Evolutionary conservation across 1,284 basidiomycete genomes (phyloP), one percentile per base, ranked within the genome.

Genomic region (Ustilago vetiveriae): DNA sequence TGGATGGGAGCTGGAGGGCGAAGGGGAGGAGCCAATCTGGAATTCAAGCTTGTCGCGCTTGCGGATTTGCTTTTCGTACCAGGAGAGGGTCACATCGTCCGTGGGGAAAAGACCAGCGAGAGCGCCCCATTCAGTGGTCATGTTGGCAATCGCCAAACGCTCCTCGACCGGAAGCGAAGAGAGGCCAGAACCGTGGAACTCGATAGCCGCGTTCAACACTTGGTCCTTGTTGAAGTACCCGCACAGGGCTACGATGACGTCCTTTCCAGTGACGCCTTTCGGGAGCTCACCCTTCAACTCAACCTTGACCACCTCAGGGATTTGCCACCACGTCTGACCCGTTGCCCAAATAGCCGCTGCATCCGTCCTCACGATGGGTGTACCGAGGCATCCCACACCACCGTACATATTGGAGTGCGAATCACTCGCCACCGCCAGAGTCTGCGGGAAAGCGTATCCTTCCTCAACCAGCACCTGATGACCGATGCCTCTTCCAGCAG

Each of bases 111-210:
- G 89, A 37, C 95, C 95, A 7, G 89, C 93, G 1, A 99, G 88
- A 1, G 95, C 95, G 46, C 95, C 95, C 95, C 95, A 99, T 82
- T 99, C 95, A 16, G 96, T 98, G 4, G 95, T 98, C 95, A 98
- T 98, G 72, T 83, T 83, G 50, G 69, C 57, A 50, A 98, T 98
- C 0, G 95, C 95, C 48, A 99, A 85, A 30, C 95, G 88, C 79
- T 98, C 94, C 80, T 99, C 95, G 39, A 99, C 87, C 0, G 88
- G 85, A 38, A 99, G 85, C 29, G 88, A 86, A 22, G 86, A 79
- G n/a, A 98, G 86, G 19, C 95, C 96, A 30, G 91, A 88, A n/a
- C 95, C 95, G 2, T 90, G 89, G 83, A 99, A 99, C 82, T 99
- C 96, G 82, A 99, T 91, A 3, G 95, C 95, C n/a, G 91, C 90